phyloP scores from a whole-genome alignment of 306 rosid species.

The Pyrus bretschneideri region DNA sequence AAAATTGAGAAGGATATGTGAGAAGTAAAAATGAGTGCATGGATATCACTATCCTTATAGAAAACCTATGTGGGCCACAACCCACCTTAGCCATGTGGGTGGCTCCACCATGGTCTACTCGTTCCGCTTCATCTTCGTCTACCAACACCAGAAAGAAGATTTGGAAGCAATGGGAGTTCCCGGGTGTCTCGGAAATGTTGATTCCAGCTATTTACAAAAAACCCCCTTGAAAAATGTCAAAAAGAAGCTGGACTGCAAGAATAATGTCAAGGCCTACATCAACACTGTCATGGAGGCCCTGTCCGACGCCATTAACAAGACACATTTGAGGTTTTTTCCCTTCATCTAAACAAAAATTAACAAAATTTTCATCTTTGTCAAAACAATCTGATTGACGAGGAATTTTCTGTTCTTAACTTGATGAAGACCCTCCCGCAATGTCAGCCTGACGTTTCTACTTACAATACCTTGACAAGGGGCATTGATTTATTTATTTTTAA shows the following conservation, averaged over 20 bases:
- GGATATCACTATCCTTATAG: too few species aligned
- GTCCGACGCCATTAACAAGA: constrained; percentile 53
- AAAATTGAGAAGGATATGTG: too few species aligned
- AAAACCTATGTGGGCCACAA: too few species aligned
- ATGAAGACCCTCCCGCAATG: constrained; percentile 78
- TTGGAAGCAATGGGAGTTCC: constrained; percentile 85
- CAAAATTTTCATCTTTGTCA: constrained; percentile 20
- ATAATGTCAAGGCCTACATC: constrained; percentile 77
- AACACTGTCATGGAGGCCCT: constrained; percentile 85
- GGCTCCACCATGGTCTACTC: too few species aligned
- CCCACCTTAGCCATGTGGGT: too few species aligned
- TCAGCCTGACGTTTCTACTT: constrained; percentile 92
- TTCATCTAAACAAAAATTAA: neutral
- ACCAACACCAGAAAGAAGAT: constrained; percentile 44
- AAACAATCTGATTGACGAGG: constrained; percentile 54
- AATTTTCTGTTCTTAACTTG: constrained; percentile 47
- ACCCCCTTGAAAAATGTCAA: constrained; percentile 65
- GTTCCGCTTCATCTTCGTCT: constrained; percentile 21
- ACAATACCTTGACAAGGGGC: constrained; percentile 74
- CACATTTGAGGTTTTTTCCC: constrained; percentile 59
- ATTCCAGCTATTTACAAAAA: constrained; percentile 30
- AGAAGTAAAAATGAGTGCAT: too few species aligned
- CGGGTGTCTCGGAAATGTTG: constrained; percentile 46
- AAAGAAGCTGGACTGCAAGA: constrained; percentile 63
- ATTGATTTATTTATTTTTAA: constrained; percentile 28